Conservation (phyloP, 2,329 filamentous ascomycete genomes). For the Colletotrichum cereale region DNA sequence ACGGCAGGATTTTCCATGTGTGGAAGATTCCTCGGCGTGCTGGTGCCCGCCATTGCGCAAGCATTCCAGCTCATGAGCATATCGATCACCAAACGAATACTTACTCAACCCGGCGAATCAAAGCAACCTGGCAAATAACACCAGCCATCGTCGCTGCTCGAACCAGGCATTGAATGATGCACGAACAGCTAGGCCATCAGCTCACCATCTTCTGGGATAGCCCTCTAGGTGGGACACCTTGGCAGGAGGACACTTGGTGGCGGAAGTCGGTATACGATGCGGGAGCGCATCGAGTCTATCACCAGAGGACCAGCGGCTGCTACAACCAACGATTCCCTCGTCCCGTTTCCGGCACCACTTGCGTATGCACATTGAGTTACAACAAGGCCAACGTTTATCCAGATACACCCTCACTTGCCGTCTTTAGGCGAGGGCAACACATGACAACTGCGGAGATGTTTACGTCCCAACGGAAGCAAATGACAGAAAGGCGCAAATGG, state of each 20-base stretch:
- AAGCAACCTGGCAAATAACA: not conserved
- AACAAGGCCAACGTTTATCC: too few species aligned
- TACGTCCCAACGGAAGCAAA: not conserved
- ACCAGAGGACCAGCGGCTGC: not conserved
- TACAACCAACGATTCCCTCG: not conserved
- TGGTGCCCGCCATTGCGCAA: not conserved
- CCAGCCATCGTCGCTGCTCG: not conserved
- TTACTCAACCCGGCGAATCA: too few species aligned
- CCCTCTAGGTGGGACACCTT: not conserved
- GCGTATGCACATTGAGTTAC: not conserved
- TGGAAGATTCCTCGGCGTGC: too few species aligned
- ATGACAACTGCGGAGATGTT: not conserved
- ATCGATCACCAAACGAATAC: not conserved
- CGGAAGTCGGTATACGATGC: not conserved
- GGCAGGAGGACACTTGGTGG: not conserved
- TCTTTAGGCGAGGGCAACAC: not conserved
- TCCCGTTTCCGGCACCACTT: not conserved
- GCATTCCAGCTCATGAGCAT: not conserved
- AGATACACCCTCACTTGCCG: not conserved
- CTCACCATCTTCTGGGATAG: not conserved
- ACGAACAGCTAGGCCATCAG: too few species aligned
- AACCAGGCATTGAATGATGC: not conserved
- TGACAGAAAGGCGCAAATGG: not conserved
- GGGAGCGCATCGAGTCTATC: not conserved
- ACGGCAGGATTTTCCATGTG: not conserved